Conservation (phyloP, 768 basidiomycete species). For the Mycena rebaudengoi region DNA sequence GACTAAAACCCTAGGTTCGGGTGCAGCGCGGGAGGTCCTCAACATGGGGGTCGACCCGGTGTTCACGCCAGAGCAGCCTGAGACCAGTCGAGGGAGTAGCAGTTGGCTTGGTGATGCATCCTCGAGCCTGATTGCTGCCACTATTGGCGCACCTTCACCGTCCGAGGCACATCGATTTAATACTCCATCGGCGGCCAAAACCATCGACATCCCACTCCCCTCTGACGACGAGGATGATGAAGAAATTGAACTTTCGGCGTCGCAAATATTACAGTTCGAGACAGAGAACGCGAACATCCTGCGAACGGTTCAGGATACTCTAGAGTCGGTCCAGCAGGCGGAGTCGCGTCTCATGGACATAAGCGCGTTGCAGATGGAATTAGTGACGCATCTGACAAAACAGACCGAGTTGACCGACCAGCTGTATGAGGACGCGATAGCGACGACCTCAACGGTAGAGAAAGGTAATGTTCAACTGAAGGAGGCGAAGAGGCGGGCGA, state of each 20-base stretch:
- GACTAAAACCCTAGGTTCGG: slow-evolving; percentile 82
- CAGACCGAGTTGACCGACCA: slow-evolving; percentile 95
- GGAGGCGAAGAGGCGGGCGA: slow-evolving; percentile 87
- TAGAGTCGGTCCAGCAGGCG: slow-evolving; percentile 91
- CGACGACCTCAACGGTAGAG: slow-evolving; percentile 84
- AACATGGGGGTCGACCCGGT: slow-evolving; percentile 45
- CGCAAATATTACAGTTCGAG: slow-evolving; percentile 94
- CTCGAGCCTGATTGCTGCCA: slow-evolving; percentile 66
- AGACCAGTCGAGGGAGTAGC: slow-evolving; percentile 40
- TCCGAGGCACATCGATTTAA: slow-evolving; percentile 37
- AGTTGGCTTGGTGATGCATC: slow-evolving; percentile 72
- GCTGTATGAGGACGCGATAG: slow-evolving; percentile 93
- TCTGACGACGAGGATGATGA: slow-evolving; percentile 74
- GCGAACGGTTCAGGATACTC: slow-evolving; percentile 82
- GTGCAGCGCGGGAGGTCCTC: slow-evolving; percentile 71
- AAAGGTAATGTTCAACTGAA: slow-evolving; percentile 91
- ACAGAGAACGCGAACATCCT: slow-evolving; percentile 89
- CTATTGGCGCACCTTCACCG: slow-evolving; percentile 58
- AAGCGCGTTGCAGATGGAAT: slow-evolving; percentile 89
- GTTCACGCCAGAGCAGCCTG: slow-evolving; percentile 29
- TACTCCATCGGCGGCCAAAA: slow-evolving; percentile 32
- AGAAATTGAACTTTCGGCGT: slow-evolving; percentile 82
- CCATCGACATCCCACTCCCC: slow-evolving; percentile 34
- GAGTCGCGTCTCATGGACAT: slow-evolving; percentile 94
- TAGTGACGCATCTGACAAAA: slow-evolving; percentile 84